Evolutionary conservation across 371 early-diverging fungal species (phyloP), one percentile per base, ranked within the genome.

Genomic region (Mortierella sp.): DNA sequence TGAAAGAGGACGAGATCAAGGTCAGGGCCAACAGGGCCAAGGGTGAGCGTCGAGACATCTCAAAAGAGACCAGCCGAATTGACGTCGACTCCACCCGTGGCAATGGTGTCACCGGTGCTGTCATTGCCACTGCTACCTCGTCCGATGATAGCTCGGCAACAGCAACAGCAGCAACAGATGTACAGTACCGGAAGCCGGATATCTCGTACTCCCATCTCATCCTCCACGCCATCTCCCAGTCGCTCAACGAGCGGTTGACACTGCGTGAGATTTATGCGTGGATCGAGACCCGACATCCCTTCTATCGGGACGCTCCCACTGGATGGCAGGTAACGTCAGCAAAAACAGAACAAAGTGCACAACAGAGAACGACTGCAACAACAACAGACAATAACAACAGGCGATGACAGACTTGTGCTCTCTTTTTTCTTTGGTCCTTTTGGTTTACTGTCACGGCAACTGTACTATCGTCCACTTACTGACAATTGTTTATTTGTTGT

Each of bases 401-500:
- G 28, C 28, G 65, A 65, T 34, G 6, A 13, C n/a, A 48, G 47
- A 48, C 26, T 24, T 38, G 42, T 70, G 60, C 65, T 75, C 38
- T 19, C 31, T 52, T 28, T 48, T 54, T 76, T 34, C 14, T 65
- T 50, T n/a, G n/a, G 9, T 73, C 38, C 34, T 42, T 38, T 55
- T 74, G 63, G 63, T 34, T 34, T 34, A 63, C 19, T 55, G 50
- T 50, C 11, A 38, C 42, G 1, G 42, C 50, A 7, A n/a, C 19
- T 63, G 31, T 34, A 63, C 48, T 34, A 24, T 68, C 44, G 44
- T 42, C 42, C 24, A 68, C 38, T 68, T 68, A 19, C 65, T 65
- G 65, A 65, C 68, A 68, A 21, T 31, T n/a, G 9, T 42, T 71
- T 42, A 13, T 52, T 52, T 84, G 89, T 96, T 73, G 94, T 73